A percentile compares a stretch with the other conserved stretches of the same genome.
These are phyloP conservation scores for Calonectria henricotiae DNA, from an alignment of 2,329 filamentous ascomycete species.

Conservation along the genomic window DNA sequence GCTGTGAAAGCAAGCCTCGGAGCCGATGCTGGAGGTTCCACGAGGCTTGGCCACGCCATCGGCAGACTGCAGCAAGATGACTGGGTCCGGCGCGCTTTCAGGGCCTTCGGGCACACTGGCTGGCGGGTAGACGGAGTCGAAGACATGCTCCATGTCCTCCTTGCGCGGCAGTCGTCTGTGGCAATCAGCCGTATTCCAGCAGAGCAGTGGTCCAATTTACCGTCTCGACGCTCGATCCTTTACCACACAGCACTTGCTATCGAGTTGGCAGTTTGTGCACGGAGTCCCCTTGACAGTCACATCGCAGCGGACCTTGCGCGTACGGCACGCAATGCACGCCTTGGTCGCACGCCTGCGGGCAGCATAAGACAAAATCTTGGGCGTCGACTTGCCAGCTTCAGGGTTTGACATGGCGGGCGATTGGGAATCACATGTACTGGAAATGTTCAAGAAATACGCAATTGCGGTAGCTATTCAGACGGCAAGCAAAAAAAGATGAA, in stretches of 20 bases:
- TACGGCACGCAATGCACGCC: conserved; percentile 17
- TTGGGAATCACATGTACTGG: not conserved
- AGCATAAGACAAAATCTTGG: conserved; percentile 7
- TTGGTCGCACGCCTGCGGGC: conserved; percentile 10
- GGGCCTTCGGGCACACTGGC: not conserved
- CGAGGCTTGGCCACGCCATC: not conserved
- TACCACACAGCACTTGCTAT: conserved; percentile 5
- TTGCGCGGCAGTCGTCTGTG: conserved; percentile 5
- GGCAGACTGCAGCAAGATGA: not conserved
- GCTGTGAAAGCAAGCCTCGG: not conserved
- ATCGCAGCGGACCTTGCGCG: conserved; percentile 26
- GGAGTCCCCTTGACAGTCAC: conserved; percentile 23
- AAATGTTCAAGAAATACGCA: not conserved
- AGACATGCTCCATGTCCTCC: conserved; percentile 11
- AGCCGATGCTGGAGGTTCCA: not conserved
- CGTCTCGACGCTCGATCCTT: conserved; percentile 22
- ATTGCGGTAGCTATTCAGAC: not conserved
- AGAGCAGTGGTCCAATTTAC: not conserved
- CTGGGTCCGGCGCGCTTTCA: not conserved
- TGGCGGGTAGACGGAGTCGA: not conserved
- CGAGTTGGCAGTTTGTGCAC: conserved; percentile 26
- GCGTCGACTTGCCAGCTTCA: not conserved
- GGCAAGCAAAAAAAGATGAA: not conserved
- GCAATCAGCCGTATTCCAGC: not conserved
- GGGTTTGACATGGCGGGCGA: not conserved